phyloP scores from a whole-genome alignment of 495 filamentous ascomycete species.

The Massariosphaeria phaeospora region DNA sequence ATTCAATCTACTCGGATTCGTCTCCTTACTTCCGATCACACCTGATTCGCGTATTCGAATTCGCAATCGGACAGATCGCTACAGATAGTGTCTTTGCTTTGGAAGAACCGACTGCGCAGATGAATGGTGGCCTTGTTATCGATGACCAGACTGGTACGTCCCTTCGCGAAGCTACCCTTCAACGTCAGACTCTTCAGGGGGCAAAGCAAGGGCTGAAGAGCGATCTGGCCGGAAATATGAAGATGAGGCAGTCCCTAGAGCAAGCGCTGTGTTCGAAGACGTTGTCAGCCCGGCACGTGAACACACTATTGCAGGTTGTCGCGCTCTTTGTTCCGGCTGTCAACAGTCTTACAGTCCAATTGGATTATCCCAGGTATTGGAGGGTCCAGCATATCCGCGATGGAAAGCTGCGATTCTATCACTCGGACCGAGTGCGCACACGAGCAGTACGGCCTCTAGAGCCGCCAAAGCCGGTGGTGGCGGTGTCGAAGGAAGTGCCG shows the following conservation, averaged over 20 bases:
- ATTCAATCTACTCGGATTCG: conserved; percentile 65
- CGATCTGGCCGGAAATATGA: conserved; percentile 58
- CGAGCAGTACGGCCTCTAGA: conserved; percentile 1
- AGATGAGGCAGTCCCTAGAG: conserved; percentile 70
- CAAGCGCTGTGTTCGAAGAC: conserved; percentile 61
- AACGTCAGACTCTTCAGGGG: conserved; percentile 68
- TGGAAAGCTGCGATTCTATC: conserved; percentile 40
- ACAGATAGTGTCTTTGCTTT: conserved; percentile 55
- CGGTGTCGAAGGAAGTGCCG: too few species aligned
- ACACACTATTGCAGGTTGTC: conserved; percentile 73
- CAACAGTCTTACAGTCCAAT: conserved; percentile 54
- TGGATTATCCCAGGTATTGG: conserved; percentile 72
- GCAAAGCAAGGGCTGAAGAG: conserved; percentile 69
- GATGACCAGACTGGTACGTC: conserved; percentile 65
- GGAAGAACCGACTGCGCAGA: conserved; percentile 31
- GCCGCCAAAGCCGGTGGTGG: too few species aligned
- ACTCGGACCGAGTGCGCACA: conserved; percentile 14
- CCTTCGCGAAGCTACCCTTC: conserved; percentile 62
- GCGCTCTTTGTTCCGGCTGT: conserved; percentile 64
- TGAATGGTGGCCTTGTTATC: conserved; percentile 66
- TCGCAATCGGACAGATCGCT: conserved; percentile 72
- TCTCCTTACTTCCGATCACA: conserved; percentile 74
- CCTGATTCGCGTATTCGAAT: conserved; percentile 62
- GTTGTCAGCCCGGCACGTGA: conserved; percentile 65
- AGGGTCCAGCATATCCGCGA: conserved; percentile 58